These are phyloP conservation scores for Emergomyces orientalis DNA, from an alignment of 2,329 filamentous ascomycete species.

Conservation along the genomic window DNA sequence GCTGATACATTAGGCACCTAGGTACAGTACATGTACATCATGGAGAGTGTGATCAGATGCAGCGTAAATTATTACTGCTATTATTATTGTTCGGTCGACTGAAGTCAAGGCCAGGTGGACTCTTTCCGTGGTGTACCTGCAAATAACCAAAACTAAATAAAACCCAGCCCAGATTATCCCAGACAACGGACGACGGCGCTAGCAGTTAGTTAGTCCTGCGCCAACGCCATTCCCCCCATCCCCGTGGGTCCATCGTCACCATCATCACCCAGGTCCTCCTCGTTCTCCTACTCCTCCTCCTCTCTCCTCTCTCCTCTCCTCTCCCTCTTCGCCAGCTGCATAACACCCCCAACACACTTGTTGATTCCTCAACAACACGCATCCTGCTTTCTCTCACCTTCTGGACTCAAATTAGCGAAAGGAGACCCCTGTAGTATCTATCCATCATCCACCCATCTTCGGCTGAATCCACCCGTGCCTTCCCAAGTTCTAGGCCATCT, in stretches of 20 bases:
- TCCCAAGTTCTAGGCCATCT: background rate
- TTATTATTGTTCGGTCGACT: no score
- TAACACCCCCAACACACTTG: background rate
- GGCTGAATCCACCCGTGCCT: background rate
- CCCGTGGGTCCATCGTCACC: background rate
- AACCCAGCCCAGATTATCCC: no score
- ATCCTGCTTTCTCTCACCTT: background rate
- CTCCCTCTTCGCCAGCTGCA: background rate
- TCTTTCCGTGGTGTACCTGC: no score
- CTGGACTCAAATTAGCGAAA: background rate
- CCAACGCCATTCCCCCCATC: background rate
- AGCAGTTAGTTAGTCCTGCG: no score
- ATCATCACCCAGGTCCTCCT: background rate
- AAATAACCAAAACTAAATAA: no score
- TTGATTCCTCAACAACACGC: background rate
- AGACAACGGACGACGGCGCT: no score
- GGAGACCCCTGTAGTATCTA: background rate
- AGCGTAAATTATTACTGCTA: no score
- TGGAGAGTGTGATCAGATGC: no score
- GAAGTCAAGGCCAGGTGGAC: no score
- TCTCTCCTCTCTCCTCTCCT: background rate
- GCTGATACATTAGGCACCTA: no score
- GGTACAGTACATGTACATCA: no score
- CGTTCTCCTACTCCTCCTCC: background rate
- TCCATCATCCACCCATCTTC: background rate